phyloP scores from a whole-genome alignment of 2,329 filamentous ascomycete genomes.

The Didymella lethalis region DNA sequence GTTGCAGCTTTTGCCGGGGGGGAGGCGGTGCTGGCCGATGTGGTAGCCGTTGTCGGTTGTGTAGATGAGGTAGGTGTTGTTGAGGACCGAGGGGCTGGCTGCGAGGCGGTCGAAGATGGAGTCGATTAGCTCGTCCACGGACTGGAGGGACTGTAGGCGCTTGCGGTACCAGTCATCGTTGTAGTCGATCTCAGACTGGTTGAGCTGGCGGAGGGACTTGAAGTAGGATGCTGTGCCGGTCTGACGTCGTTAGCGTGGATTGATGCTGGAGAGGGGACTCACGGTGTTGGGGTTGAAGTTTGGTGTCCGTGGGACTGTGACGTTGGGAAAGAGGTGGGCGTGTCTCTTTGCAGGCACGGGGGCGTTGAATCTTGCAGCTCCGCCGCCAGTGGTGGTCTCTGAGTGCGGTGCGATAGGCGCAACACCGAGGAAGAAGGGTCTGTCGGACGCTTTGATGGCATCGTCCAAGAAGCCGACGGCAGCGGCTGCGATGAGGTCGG shows the following conservation, averaged over 20 bases:
- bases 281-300: conserved; percentile 71
- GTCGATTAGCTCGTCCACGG: conserved; percentile 64
- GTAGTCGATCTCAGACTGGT: conserved; percentile 58
- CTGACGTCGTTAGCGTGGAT: not conserved
- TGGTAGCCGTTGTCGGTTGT: conserved; percentile 55
- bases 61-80: conserved; percentile 58
- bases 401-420: conserved; percentile 72
- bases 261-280: not conserved
- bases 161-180: conserved; percentile 62
- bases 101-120: conserved; percentile 55
- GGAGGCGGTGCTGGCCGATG: conserved; percentile 53
- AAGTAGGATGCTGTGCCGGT: conserved; percentile 33
- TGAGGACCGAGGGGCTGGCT: conserved; percentile 50
- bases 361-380: conserved; percentile 53
- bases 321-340: conserved; percentile 66
- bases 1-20: conserved; percentile 52
- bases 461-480: conserved; percentile 68
- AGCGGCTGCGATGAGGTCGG: conserved; percentile 67
- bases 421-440: conserved; percentile 73
- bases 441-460: conserved; percentile 57
- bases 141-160: conserved; percentile 60
- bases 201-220: conserved; percentile 49
- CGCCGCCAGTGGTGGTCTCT: conserved; percentile 27
- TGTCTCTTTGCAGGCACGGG: conserved; percentile 69
- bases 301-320: conserved; percentile 66